Evolutionary conservation across 2,329 filamentous ascomycete genomes (phyloP), one percentile per base, ranked within the genome.

Genomic region (Chaetothyriales sp.): DNA sequence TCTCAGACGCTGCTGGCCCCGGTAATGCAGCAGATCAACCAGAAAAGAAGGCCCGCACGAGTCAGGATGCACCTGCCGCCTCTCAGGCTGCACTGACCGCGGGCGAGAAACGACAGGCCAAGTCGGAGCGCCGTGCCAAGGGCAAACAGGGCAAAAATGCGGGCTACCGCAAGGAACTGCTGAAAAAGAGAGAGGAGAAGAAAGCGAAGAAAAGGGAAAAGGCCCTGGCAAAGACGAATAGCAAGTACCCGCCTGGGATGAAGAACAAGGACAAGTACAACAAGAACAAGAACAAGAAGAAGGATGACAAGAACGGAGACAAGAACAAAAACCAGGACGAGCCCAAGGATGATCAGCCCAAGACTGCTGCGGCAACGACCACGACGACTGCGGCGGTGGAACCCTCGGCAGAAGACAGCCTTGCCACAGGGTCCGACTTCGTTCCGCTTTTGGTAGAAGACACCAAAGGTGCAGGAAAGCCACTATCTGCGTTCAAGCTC

Each of bases 101-200:
- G 42, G 57, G 54, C 22, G 51, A 55, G 32, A 46, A 50, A 12
- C 48, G 53, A 47, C 58, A 60, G 46, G 53, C 53, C 28, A 57
- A 54, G 46, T 60, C 58, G 25, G 58, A 60, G 46, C 50, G 57
- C 44, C 51, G 57, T 43, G 51, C 57, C 15, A 60, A 59, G 48
- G 44, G 50, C 43, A 57, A 55, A 25, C 51, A 53, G 26, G 46
- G 36, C 50, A 51, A 36, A 55, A 57, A 39, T 15, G 32, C 32
- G 5, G 32, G 32, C 15, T 39, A 15, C 32, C 32, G 15, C 32
- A 39, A 15, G 10, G 32, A 15, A 4, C 3, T 5, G 32, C 8
- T 54, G 42, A 59, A 55, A 8, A 64, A 62, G 54, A 66, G 66
- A 55, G 61, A 62, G 36, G 64, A 65, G 56, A 66, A 59, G 22